Percentiles rank a stretch among this genome's conserved stretches.
These are phyloP conservation scores for Jatropha multifida DNA, from an alignment of 441 rosid genomes.

Conservation along the genomic window DNA sequence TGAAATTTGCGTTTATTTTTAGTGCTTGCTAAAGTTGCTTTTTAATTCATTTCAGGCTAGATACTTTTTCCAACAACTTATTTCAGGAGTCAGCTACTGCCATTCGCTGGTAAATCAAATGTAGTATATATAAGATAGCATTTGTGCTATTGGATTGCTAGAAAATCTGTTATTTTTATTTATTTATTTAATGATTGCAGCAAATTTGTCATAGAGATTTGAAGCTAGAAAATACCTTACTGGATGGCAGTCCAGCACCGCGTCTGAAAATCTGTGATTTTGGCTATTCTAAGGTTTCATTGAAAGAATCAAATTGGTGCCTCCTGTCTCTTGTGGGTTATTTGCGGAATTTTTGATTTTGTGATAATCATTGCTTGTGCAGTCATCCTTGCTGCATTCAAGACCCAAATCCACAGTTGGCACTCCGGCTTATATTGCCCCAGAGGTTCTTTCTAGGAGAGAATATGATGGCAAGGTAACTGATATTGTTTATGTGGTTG, in stretches of 20 bases:
- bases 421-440: conserved; percentile 96
- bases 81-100: conserved; percentile 94
- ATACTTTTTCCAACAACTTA: conserved; percentile 93
- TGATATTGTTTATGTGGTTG: neutral
- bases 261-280: conserved; percentile 93
- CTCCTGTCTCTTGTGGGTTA: conserved; percentile 2
- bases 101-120: conserved; percentile 65
- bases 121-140: neutral
- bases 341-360: conserved; percentile 3
- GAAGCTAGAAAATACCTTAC: conserved; percentile 84
- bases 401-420: conserved; percentile 97
- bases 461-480: conserved; percentile 96
- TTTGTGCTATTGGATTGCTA: conserved; percentile 1
- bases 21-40: neutral
- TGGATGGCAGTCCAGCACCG: conserved; percentile 95
- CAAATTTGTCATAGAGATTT: conserved; percentile 95
- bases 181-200: conserved; percentile 31
- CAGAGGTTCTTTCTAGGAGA: conserved; percentile 83
- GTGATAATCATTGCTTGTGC: conserved; percentile 19
- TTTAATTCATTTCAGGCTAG: conserved; percentile 56
- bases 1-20: neutral
- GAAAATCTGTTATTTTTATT: neutral
- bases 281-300: conserved; percentile 88
- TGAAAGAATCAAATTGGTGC: neutral
- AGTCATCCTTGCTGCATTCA: conserved; percentile 93